Base-by-base conservation (phyloP, 768 basidiomycete genomes). In the Hericium coralloides region DNA sequence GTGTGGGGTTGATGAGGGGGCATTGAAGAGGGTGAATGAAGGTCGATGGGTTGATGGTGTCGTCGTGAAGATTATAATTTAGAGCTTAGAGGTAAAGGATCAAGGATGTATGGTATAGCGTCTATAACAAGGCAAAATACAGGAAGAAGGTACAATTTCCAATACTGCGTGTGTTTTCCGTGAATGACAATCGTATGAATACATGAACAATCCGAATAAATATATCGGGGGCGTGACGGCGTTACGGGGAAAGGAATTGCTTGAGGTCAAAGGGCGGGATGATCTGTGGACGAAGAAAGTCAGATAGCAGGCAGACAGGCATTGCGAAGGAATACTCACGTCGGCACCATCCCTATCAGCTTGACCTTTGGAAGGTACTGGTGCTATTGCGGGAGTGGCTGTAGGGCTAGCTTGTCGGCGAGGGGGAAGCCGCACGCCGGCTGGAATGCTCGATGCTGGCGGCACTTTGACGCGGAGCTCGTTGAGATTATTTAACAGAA, bases 31-130 rank as follows among this genome's bases (percentile, higher is more conserved):
- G 55, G 64, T 89, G 41, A 87, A 88, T 62, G 70, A 73, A 63
- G 78, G 79, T 0, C 77, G 84, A 59, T 87, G 86, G 85, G 79
- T 80, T 58, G 85, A 85, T 63, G 73, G 31, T 31, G 31, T 31
- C 5, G 31, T 31, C 31, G 31, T 90, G 37, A 68, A 67, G 45
- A 65, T 85, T 59, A 63, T 85, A 58, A 71, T 67, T 56, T 79
- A 60, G 38, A 8, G 17, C 66, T 65, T 58, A 60, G 64, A 52
- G 61, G 53, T 31, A 8, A 52, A 38, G 41, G 38, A 45, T 38
- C 55, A 60, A 31, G 31, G 31, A 8, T 31, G 31, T 31, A 31
- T 31, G 31, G 31, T 31, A 31, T 31, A 6, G 31, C 31, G 10
- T 31, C 31, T 31, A 31, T 31, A 31, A 31, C 26, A 31, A 31